Evolutionary conservation across 371 early-diverging fungal genomes (phyloP).

Genomic region (Sporodiniella umbellata): DNA sequence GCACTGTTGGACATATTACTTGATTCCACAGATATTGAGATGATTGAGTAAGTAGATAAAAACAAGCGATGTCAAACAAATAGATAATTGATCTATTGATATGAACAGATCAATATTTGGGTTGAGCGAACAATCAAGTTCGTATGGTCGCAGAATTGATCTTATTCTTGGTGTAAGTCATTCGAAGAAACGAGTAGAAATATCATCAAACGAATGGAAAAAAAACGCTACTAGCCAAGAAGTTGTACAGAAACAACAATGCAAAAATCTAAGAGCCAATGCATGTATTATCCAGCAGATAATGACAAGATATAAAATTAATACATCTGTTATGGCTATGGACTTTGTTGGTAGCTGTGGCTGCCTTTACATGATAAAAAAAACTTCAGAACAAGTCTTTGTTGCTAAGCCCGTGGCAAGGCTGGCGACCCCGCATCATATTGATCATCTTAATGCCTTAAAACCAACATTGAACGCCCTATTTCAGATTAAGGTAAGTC

Average conservation of each 20-base stretch:
- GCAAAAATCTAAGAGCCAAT: slow-evolving; percentile 3
- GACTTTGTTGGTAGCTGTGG: slow-evolving; percentile 8
- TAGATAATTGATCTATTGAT: slow-evolving; percentile 11
- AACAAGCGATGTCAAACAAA: slow-evolving; percentile 11
- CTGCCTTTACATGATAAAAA: slow-evolving; percentile 7
- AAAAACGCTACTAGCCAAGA: slow-evolving; percentile 3
- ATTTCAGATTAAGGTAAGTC: slow-evolving; percentile 1
- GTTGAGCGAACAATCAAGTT: slow-evolving; percentile 2
- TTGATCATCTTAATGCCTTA: slow-evolving; percentile 3
- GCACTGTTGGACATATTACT: slow-evolving; percentile 7
- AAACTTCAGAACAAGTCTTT: slow-evolving; percentile 5
- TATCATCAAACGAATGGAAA: slow-evolving; percentile 2
- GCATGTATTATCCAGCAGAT: slow-evolving; percentile 8
- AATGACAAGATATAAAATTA: slow-evolving; percentile 9
- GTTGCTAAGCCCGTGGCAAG: slow-evolving; percentile 7
- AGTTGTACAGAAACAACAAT: slow-evolving; percentile 7
- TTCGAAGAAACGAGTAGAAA: slow-evolving; percentile 1
- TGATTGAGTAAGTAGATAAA: slow-evolving; percentile 16
- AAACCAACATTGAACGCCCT: slow-evolving; percentile 4
- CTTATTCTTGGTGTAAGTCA: slow-evolving; percentile 3
- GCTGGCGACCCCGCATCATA: slow-evolving; percentile 2
- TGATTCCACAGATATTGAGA: slow-evolving; percentile 6
- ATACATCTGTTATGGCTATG: slow-evolving; percentile 11
- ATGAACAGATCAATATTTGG: slow-evolving; percentile 7
- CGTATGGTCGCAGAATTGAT: slow-evolving; percentile 3